phyloP scores from a whole-genome alignment of 768 basidiomycete species.

The Russula sp. region DNA sequence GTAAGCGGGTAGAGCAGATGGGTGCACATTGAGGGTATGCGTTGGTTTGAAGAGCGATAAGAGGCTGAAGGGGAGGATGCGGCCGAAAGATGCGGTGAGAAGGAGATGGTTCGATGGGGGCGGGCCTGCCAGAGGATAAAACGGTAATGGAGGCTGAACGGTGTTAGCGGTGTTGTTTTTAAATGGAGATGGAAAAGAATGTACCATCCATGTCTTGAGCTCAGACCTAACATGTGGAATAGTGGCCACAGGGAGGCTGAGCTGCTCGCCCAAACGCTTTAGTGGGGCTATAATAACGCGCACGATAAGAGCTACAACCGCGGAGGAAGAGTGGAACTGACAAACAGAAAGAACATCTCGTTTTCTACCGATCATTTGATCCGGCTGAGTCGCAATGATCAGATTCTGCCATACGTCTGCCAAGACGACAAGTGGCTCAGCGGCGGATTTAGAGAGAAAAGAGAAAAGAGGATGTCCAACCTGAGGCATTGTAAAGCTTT shows the following conservation, averaged over 20 bases:
- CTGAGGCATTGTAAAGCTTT: conserved; percentile 54
- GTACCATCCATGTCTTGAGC: conserved; percentile 62
- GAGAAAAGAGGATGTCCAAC: conserved; percentile 35
- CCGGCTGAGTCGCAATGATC: conserved; percentile 65
- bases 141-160: conserved; percentile 40
- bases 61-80: conserved; percentile 62
- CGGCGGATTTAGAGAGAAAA: conserved; percentile 4
- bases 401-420: conserved; percentile 75
- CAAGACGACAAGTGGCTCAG: background rate
- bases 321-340: conserved; percentile 31
- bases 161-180: conserved; percentile 23
- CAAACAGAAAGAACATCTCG: conserved; percentile 52
- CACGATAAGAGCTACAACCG: background rate
- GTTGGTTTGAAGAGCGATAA: conserved; percentile 54
- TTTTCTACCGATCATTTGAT: conserved; percentile 56
- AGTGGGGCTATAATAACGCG: conserved; percentile 53
- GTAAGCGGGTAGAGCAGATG: conserved; percentile 78
- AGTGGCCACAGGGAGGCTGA: conserved; percentile 48
- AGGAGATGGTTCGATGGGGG: conserved; percentile 48
- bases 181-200: conserved; percentile 19
- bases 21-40: conserved; percentile 80
- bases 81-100: conserved; percentile 87
- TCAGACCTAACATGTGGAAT: conserved; percentile 56
- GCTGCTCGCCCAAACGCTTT: conserved; percentile 48
- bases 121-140: conserved; percentile 21